Base-by-base conservation (phyloP, 2,329 filamentous ascomycete species). In the Aspergillus novofumigatus region DNA sequence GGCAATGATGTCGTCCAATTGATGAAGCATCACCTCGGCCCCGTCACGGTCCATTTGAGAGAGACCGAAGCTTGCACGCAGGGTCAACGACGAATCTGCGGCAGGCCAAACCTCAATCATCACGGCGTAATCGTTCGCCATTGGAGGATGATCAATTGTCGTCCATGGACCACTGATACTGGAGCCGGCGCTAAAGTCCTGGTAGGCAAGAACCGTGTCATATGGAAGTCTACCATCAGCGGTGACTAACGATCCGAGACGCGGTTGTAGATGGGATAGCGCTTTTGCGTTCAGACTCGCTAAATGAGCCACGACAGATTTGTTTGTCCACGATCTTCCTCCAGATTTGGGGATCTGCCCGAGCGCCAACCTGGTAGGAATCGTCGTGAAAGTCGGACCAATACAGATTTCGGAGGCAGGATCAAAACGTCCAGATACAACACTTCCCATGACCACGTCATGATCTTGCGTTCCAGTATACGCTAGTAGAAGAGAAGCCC, bases 151-250 rank as follows among this genome's bases (percentile, higher is more conserved):
- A 7, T 65, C 50, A 21, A 68, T 55, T 5, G 58, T 60, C 4
- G 47, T 60, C 64, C 64, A 68, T 11, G 62, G 52, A 3, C 32
- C 51, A 49, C 61, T 62, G 8, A 52, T 25, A 25, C 32, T 57
- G 10, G 56, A 61, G 2, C 58, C 57, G 41, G 59, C 59, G 20
- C 56, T 66, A 51, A 69, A 75, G 51, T 69, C 69, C 52, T 75
- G 73, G 17, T 71, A 68, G 8, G 70, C 71, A 9, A 75, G 54
- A 10, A 69, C 62, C 1, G 73, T 75, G 47, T 75, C 70, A 59
- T 73, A 75, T 7, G 70, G 71, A 20, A 73, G 57, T 5, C 64
- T 59, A 3, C 66, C 66, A 21, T 69, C 60, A 14, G 58, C 57
- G 2, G 59, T 64, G 3, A 63, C 59, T 10, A 68, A 28, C 5